Evolutionary conservation across 1,139 yeast species (phyloP).

Genomic region (Nakaseomyces nivariensis): DNA sequence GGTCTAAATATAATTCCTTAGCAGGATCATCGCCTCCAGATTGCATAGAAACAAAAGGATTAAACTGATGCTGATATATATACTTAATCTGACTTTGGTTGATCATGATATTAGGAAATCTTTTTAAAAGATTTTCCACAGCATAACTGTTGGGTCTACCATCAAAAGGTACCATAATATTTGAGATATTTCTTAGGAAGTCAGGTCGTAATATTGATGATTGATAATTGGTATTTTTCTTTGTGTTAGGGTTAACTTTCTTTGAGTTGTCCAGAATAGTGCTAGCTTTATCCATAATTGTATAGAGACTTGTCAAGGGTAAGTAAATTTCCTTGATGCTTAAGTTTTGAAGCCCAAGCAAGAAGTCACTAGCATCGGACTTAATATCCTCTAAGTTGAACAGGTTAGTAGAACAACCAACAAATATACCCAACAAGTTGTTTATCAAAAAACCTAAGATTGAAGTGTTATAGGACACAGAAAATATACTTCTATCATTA

Average conservation of each 20-base stretch:
- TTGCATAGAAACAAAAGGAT: slow-evolving; percentile 69
- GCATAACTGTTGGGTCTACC: slow-evolving; percentile 62
- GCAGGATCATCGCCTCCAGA: slow-evolving; percentile 88
- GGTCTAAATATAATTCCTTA: slow-evolving; percentile 77
- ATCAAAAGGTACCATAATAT: slow-evolving; percentile 74
- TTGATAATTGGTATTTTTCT: slow-evolving; percentile 7
- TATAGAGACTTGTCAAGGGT: neutral
- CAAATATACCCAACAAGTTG: slow-evolving; percentile 68
- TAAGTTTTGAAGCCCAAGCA: slow-evolving; percentile 60
- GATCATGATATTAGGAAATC: slow-evolving; percentile 56
- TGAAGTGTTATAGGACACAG: slow-evolving; percentile 74
- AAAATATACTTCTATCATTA: slow-evolving; percentile 63
- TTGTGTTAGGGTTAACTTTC: slow-evolving; percentile 2
- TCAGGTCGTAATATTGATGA: slow-evolving; percentile 23
- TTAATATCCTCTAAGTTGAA: slow-evolving; percentile 75
- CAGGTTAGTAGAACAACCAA: slow-evolving; percentile 78
- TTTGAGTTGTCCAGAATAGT: slow-evolving; percentile 7
- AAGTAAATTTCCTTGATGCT: slow-evolving; percentile 39
- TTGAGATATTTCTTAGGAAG: slow-evolving; percentile 55
- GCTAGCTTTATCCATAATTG: slow-evolving; percentile 33
- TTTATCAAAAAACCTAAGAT: slow-evolving; percentile 88
- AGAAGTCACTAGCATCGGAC: slow-evolving; percentile 63
- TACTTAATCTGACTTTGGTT: slow-evolving; percentile 65
- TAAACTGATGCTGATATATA: slow-evolving; percentile 68
- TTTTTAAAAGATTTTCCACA: slow-evolving; percentile 49